Percentiles rank a stretch among this genome's conserved stretches.
phyloP scores from a whole-genome alignment of 192 early-diverging fungal species.

The Mortierella hygrophila region DNA sequence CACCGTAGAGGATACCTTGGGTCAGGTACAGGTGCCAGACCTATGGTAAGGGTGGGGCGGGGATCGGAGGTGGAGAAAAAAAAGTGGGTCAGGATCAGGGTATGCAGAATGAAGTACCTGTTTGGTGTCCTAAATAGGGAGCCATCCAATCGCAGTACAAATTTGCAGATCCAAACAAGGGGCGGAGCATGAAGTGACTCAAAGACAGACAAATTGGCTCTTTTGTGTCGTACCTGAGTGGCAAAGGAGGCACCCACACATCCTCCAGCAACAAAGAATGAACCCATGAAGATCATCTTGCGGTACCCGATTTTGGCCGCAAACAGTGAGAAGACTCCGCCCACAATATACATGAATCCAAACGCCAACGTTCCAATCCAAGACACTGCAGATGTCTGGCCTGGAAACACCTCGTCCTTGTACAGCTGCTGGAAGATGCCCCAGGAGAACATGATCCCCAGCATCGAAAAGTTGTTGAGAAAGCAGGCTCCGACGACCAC shows the following conservation, averaged over 20 bases:
- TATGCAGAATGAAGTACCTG: background rate
- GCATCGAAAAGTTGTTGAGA: conserved; percentile 55
- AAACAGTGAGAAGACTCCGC: conserved; percentile 40
- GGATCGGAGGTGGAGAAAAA: background rate
- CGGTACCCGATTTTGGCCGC: conserved; percentile 47
- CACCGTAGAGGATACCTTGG: conserved; percentile 61
- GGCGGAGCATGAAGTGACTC: conserved; percentile 1
- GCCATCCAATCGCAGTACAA: background rate
- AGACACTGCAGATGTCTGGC: conserved; percentile 54
- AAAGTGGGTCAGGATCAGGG: background rate
- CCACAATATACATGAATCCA: conserved; percentile 46
- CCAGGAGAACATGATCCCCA: conserved; percentile 64
- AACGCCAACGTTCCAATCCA: conserved; percentile 58
- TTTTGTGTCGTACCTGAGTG: conserved; percentile 38
- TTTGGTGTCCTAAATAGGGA: background rate
- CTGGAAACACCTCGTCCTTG: conserved; percentile 53
- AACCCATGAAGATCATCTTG: conserved; percentile 38
- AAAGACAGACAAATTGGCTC: background rate
- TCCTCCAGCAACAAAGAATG: conserved; percentile 37
- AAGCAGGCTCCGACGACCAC: conserved; percentile 58
- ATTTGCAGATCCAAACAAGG: background rate
- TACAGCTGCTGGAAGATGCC: conserved; percentile 64
- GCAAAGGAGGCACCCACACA: conserved; percentile 59
- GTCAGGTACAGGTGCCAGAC: conserved; percentile 62
- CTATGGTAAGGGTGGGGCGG: conserved; percentile 5